Evolutionary conservation across 2,329 filamentous ascomycete species (phyloP).

Genomic region (Ustulina deusta): DNA sequence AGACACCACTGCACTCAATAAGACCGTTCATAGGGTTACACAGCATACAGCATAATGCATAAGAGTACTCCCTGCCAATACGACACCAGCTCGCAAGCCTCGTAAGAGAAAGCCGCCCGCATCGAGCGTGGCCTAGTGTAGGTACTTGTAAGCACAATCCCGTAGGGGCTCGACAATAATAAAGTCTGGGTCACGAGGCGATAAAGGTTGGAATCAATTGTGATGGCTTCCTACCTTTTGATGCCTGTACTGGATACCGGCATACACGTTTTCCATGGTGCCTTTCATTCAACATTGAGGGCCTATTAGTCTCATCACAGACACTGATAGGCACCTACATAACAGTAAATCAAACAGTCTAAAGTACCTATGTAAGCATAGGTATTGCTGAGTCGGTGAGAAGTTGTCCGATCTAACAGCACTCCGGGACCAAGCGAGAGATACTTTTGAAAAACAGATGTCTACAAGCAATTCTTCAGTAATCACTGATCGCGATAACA

Average conservation of each 20-base stretch:
- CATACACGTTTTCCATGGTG: neutral
- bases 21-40: neutral
- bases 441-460: no score
- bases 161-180: neutral
- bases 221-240: neutral
- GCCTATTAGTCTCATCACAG: neutral
- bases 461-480: neutral
- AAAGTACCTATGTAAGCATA: neutral
- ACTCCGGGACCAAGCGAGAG: neutral
- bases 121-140: conserved; percentile 2
- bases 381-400: neutral
- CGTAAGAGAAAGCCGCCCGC: conserved; percentile 9
- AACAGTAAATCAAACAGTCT: neutral
- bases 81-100: conserved; percentile 10
- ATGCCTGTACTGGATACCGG: neutral
- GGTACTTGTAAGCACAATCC: neutral
- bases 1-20: neutral
- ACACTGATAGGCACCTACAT: neutral
- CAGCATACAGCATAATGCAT: neutral
- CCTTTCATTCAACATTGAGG: neutral
- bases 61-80: neutral
- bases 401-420: neutral
- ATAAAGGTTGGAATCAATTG: neutral
- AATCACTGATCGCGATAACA: neutral
- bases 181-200: neutral